Conservation (phyloP, 345 rosid species). For the Brassica rapa region DNA sequence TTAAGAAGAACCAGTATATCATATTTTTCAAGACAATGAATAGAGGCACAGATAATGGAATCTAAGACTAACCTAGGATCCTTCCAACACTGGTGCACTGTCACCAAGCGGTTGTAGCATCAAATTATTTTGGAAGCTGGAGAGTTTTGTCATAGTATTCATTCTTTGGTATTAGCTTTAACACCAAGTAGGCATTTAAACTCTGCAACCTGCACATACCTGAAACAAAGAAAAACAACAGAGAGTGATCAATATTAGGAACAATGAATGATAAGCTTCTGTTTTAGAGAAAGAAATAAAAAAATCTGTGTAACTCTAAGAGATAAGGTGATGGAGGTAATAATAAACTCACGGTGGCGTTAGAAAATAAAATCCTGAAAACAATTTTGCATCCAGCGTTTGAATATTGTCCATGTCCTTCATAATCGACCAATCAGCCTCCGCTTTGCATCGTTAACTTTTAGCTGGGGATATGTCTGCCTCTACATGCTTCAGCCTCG, state of each 20-base stretch:
- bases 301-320: background rate
- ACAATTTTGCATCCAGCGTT: too few species aligned
- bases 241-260: background rate
- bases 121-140: slow-evolving; percentile 42
- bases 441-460: background rate
- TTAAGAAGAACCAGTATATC: slow-evolving; percentile 41
- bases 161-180: slow-evolving; percentile 57
- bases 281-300: background rate
- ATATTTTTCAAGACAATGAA: background rate
- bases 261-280: background rate
- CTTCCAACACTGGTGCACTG: slow-evolving; percentile 73
- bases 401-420: too few species aligned
- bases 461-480: background rate
- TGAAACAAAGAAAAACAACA: background rate
- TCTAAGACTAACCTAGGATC: slow-evolving; percentile 63
- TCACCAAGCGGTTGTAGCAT: slow-evolving; percentile 84
- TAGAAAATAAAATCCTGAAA: background rate
- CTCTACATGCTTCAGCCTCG: background rate
- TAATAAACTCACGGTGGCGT: background rate
- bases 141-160: slow-evolving; percentile 44
- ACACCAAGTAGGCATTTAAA: slow-evolving; percentile 75
- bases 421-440: background rate
- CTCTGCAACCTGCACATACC: slow-evolving; percentile 61
- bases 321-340: background rate
- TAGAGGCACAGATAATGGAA: slow-evolving; percentile 9